phyloP scores from a whole-genome alignment of 768 basidiomycete species.

The Lyophyllum decastes region DNA sequence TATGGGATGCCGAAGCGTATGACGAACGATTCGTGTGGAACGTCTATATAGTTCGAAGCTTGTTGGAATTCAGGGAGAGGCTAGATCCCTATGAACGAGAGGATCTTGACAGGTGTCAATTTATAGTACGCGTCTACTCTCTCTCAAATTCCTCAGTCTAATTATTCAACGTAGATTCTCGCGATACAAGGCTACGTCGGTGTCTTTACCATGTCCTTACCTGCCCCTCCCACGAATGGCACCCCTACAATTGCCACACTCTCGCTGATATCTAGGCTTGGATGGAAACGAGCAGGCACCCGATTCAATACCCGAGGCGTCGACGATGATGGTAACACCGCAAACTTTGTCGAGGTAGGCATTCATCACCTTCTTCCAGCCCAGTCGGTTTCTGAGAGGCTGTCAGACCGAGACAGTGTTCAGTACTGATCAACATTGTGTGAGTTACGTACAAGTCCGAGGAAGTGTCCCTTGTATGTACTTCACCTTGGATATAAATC shows the following conservation, averaged over 20 bases:
- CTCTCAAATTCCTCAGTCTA: conserved; percentile 11
- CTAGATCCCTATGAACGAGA: conserved; percentile 68
- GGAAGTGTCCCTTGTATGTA: conserved; percentile 92
- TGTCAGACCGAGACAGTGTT: conserved; percentile 87
- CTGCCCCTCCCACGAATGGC: conserved; percentile 75
- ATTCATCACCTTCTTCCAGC: conserved; percentile 1
- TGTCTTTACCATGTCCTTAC: conserved; percentile 74
- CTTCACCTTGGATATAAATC: conserved; percentile 18
- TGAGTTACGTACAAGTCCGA: conserved; percentile 92
- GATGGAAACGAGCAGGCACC: conserved; percentile 95
- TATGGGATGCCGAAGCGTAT: conserved; percentile 58
- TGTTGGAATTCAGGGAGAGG: conserved; percentile 85
- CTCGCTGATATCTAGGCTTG: conserved; percentile 82
- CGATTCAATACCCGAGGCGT: conserved; percentile 97
- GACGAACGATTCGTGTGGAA: conserved; percentile 96
- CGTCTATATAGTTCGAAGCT: conserved; percentile 81
- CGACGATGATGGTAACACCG: conserved; percentile 92
- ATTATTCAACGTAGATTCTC: conserved; percentile 55
- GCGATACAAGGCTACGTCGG: conserved; percentile 95
- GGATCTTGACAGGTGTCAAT: conserved; percentile 82
- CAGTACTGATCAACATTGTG: conserved; percentile 81
- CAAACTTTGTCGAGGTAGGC: conserved; percentile 93
- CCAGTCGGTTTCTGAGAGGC: conserved; percentile 15
- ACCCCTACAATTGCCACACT: conserved; percentile 73
- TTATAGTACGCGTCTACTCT: conserved; percentile 59